A percentile compares a stretch with the other conserved stretches of the same genome.
phyloP scores from a whole-genome alignment of 2,329 filamentous ascomycete species.

The Macrophomina tecta region DNA sequence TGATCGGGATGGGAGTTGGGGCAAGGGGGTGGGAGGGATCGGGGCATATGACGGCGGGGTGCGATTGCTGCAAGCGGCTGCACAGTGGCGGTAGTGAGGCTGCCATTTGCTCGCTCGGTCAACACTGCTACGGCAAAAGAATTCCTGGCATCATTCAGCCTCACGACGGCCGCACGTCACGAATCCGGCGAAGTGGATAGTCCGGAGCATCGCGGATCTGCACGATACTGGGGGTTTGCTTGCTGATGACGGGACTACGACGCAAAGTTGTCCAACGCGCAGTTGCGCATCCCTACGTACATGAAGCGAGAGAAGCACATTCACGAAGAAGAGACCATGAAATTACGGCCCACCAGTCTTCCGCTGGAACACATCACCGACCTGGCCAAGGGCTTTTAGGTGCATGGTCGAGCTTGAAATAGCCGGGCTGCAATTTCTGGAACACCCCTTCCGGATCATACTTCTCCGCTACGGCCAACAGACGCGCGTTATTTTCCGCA shows the following conservation, averaged over 20 bases:
- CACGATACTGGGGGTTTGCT: background rate
- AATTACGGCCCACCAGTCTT: background rate
- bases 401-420: slow-evolving; percentile 49
- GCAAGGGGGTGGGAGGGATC: too few species aligned
- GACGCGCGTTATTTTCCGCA: slow-evolving; percentile 39
- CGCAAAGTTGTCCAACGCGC: background rate
- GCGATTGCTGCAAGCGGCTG: too few species aligned
- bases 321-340: slow-evolving; percentile 4
- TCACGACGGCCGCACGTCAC: too few species aligned
- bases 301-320: slow-evolving; percentile 10
- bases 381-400: slow-evolving; percentile 15
- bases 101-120: too few species aligned
- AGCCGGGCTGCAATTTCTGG: slow-evolving; percentile 49
- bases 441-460: slow-evolving; percentile 52
- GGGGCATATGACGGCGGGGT: background rate
- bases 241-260: background rate
- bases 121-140: too few species aligned
- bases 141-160: too few species aligned
- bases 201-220: background rate
- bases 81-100: too few species aligned
- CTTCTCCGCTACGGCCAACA: slow-evolving; percentile 43
- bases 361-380: slow-evolving; percentile 11
- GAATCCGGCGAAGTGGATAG: too few species aligned
- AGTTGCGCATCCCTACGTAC: background rate
- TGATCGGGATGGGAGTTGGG: too few species aligned